Percentiles rank a stretch among this genome's conserved stretches.
These are phyloP conservation scores for Xylaria sp. DNA, from an alignment of 2,329 filamentous ascomycete species.

Conservation along the genomic window DNA sequence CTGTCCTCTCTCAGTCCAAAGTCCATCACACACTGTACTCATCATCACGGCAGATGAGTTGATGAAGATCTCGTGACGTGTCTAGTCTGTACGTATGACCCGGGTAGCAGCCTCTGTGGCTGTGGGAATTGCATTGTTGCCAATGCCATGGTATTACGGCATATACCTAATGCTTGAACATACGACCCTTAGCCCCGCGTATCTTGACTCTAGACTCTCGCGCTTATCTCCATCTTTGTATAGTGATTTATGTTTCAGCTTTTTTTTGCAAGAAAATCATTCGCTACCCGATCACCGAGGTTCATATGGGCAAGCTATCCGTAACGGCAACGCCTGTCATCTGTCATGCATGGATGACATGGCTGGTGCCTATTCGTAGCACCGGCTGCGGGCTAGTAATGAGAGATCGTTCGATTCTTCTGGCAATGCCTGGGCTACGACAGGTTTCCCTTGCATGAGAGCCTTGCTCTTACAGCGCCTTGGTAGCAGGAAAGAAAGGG, in stretches of 20 bases:
- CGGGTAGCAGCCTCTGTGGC: slow-evolving; percentile 21
- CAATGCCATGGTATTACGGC: slow-evolving; percentile 10
- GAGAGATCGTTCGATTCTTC: slow-evolving; percentile 29
- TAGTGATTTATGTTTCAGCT: neutral
- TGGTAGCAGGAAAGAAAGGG: neutral
- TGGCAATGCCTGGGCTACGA: slow-evolving; percentile 2
- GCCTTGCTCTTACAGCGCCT: neutral
- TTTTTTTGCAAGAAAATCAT: neutral
- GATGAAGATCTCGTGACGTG: slow-evolving; percentile 32
- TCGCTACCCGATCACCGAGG: neutral
- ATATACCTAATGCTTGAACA: slow-evolving; percentile 7
- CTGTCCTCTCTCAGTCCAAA: slow-evolving; percentile 10
- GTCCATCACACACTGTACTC: slow-evolving; percentile 35
- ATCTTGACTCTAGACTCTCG: neutral
- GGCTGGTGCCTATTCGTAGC: slow-evolving; percentile 26
- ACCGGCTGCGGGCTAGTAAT: slow-evolving; percentile 9
- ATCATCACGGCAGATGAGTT: neutral
- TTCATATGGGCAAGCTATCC: neutral
- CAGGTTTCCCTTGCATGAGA: slow-evolving; percentile 21
- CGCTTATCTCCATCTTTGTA: neutral
- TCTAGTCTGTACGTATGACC: slow-evolving; percentile 25
- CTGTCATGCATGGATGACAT: slow-evolving; percentile 29
- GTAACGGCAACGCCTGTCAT: slow-evolving; percentile 20
- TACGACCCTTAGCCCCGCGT: neutral
- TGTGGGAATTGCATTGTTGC: slow-evolving; percentile 12